Evolutionary conservation across 768 basidiomycete species (phyloP), one percentile per base, ranked within the genome.

Genomic region (Amanita rubescens): DNA sequence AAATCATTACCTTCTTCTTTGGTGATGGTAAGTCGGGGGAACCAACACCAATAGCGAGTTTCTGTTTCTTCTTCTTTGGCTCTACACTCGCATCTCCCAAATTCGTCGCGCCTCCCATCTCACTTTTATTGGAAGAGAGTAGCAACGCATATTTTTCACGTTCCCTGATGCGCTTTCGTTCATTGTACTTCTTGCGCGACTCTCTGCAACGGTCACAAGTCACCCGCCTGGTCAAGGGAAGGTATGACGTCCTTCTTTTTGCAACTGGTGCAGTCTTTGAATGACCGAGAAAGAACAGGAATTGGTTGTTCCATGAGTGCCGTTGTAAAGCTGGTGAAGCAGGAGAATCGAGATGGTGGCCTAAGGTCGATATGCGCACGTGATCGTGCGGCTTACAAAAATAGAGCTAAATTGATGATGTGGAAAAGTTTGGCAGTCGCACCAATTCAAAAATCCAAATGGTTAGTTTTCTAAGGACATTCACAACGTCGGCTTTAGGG

Each of bases 391-490:
- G 33, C n/a, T n/a, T n/a, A n/a, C 24, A n/a, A 35, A 35, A 38
- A 37, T 37, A 35, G 32, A 22, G 30, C 19, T 3, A n/a, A n/a
- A 12, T 45, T 11, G 10, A 22, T n/a, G n/a, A n/a, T n/a, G n/a
- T n/a, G 20, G 25, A 15, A 38, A 33, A 48, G 46, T 22, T 17
- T 22, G 7, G 35, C 20, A 35, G 11, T 49, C 10, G 22, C 15
- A 12, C 3, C 2, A 3, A 3, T 9, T 35, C 17, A 2, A 4
- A 8, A 49, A 37, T 50, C 53, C 65, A 60, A 60, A 80, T 81
- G 78, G 73, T 73, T 7, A 71, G 70, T 14, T 75, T 78, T 61
- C 66, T 82, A 45, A 72, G 80, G 49, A 72, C 76, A 49, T 80
- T 81, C 55, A 66, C 71, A 7, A 74, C 79, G 19, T 69, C 78